Evolutionary conservation across 257 asterid genomes (phyloP), one percentile per base, ranked within the genome.

Genomic region (Sherardia arvensis): DNA sequence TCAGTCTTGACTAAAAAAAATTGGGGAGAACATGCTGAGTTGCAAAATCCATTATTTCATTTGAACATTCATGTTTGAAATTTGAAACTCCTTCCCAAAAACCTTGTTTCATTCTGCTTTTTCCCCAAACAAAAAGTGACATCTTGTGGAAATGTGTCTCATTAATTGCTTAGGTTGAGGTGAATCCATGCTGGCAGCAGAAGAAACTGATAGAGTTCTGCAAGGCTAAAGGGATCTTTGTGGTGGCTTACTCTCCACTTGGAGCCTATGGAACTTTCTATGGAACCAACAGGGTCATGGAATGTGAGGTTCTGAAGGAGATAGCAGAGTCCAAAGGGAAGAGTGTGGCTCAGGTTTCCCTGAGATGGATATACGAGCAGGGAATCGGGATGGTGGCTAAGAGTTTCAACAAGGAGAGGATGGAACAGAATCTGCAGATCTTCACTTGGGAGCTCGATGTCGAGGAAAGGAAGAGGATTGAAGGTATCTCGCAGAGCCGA

Each of bases 131-230:
- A n/a, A n/a, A n/a, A n/a, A n/a, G n/a, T n/a, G n/a, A n/a, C n/a
- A n/a, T n/a, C n/a, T n/a, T n/a, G n/a, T n/a, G n/a, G n/a, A n/a
- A n/a, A n/a, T n/a, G 10, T 54, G 25, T 38, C 10, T 70, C 53
- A 32, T 36, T 11, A 68, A 65, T 4, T 66, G 23, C 7, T 20
- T 28, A 87, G 95, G 91, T 87, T 29, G 94, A 87, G 80, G 84
- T 83, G 32, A 85, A 79, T 72, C 94, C 91, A 23, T 83, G 89
- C 76, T 85, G 91, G 94, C 94, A 81, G 63, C 94, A 88, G 55
- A 79, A 76, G 86, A 79, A 83, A 74, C 71, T 85, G 69, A 81
- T 72, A 71, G 66, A 83, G 4, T 83, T 81, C 67, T 85, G 96
- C 76, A 80, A 71, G 53, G 78, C 64, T 8, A 18, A 66, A 30